phyloP scores from a whole-genome alignment of 1,139 yeast genomes.

The Suhomyces coccinellae region DNA sequence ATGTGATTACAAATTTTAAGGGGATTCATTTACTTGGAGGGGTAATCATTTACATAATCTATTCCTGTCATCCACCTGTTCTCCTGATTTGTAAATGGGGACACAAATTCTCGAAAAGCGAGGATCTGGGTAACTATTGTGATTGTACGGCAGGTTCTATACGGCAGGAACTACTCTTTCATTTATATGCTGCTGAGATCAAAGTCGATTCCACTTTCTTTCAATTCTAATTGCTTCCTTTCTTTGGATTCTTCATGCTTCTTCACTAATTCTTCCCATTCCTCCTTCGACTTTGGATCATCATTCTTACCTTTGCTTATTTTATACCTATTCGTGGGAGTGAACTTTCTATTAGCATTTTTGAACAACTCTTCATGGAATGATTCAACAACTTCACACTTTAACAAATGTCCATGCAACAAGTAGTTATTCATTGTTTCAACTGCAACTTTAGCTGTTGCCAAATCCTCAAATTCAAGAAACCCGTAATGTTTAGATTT shows the following conservation, averaged over 20 bases:
- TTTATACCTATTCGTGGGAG: constrained; percentile 62
- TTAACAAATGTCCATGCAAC: constrained; percentile 77
- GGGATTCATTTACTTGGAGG: too few relatives aligned
- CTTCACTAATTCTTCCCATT: constrained; percentile 52
- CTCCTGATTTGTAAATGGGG: too few relatives aligned
- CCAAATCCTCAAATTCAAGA: constrained; percentile 71
- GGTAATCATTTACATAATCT: too few relatives aligned
- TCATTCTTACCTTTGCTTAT: constrained; percentile 58
- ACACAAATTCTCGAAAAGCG: too few relatives aligned
- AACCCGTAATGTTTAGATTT: constrained; percentile 92
- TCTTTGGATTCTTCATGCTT: constrained; percentile 47
- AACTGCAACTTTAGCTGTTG: constrained; percentile 84
- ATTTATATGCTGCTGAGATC: constrained; percentile 24
- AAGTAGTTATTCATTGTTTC: constrained; percentile 96
- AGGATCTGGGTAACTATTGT: too few relatives aligned
- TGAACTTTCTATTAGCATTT: constrained; percentile 56
- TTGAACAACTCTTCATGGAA: constrained; percentile 49
- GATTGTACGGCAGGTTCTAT: too few relatives aligned
- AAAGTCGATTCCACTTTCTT: constrained; percentile 55
- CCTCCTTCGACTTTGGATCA: constrained; percentile 53
- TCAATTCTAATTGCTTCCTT: constrained; percentile 48
- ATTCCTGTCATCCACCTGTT: too few relatives aligned
- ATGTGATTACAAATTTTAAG: not conserved
- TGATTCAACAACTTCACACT: constrained; percentile 58
- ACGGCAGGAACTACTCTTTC: too few relatives aligned